Evolutionary conservation across 495 filamentous ascomycete species (phyloP).

Genomic region (Terfezia claveryi): DNA sequence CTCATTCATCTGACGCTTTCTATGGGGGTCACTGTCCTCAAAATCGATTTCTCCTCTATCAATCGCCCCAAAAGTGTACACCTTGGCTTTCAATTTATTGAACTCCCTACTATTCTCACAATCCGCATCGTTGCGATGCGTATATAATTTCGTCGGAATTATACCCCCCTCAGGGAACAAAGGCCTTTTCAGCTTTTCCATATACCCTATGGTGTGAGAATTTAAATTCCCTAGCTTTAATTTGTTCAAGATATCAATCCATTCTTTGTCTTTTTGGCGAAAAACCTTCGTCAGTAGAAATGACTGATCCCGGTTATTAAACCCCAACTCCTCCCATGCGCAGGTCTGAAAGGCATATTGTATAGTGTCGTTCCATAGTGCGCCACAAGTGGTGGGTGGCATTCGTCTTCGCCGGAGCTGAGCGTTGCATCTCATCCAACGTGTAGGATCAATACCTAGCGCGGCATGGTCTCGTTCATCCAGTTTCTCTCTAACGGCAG

Average conservation of each 20-base stretch:
- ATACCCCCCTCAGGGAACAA: slow-evolving; percentile 6
- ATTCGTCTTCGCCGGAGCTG: neutral
- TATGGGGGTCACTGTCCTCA: neutral
- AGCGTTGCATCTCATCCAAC: slow-evolving; percentile 8
- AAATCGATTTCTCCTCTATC: slow-evolving; percentile 2
- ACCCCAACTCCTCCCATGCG: slow-evolving; percentile 10
- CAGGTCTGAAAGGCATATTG: slow-evolving; percentile 16
- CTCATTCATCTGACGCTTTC: neutral
- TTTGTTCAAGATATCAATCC: slow-evolving; percentile 8
- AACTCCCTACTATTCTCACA: slow-evolving; percentile 12
- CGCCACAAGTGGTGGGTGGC: slow-evolving; percentile 1
- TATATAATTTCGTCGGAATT: slow-evolving; percentile 12
- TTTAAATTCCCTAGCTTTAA: slow-evolving; percentile 9
- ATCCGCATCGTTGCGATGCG: slow-evolving; percentile 5
- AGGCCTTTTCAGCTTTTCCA: slow-evolving; percentile 4
- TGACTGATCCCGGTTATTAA: neutral
- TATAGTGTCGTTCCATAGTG: slow-evolving; percentile 15
- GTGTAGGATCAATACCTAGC: slow-evolving; percentile 1
- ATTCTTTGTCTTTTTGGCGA: slow-evolving; percentile 10
- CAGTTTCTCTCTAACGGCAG: neutral
- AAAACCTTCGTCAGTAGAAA: slow-evolving; percentile 6
- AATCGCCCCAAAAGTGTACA: slow-evolving; percentile 4
- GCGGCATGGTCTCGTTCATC: neutral
- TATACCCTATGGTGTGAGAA: slow-evolving; percentile 1
- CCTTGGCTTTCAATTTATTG: neutral